Conservation (phyloP, 192 early-diverging fungal species). For the Entophlyctis luteolus region DNA sequence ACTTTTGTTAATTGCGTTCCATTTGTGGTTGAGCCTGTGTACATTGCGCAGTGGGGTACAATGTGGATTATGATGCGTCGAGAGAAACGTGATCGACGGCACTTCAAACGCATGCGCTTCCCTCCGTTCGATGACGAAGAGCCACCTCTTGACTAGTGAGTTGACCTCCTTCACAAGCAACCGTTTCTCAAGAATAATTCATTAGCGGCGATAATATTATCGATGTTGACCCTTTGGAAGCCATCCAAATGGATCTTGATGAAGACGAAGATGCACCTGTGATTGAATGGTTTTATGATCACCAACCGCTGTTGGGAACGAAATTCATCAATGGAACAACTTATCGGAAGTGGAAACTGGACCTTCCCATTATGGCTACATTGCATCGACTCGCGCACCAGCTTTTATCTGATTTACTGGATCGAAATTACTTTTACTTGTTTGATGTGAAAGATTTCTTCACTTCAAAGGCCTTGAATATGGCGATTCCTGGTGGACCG, state of each 20-base stretch:
- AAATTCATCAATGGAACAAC: conserved; percentile 83
- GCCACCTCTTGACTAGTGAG: conserved; percentile 91
- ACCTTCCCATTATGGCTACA: conserved; percentile 91
- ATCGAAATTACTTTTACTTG: conserved; percentile 97
- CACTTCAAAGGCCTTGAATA: conserved; percentile 95
- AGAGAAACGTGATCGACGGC: conserved; percentile 93
- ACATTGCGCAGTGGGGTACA: conserved; percentile 97
- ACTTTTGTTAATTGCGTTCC: conserved; percentile 97
- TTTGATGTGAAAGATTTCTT: conserved; percentile 94
- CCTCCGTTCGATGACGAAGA: conserved; percentile 99
- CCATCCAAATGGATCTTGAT: conserved; percentile 98
- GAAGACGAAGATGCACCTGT: conserved; percentile 90
- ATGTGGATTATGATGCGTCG: conserved; percentile 99
- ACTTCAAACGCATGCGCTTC: conserved; percentile 98
- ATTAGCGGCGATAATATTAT: conserved; percentile 91
- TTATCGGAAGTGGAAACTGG: conserved; percentile 85
- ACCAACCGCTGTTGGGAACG: conserved; percentile 67
- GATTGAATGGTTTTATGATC: conserved; percentile 95
- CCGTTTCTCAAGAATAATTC: no score
- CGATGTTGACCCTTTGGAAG: conserved; percentile 95
- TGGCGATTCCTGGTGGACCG: conserved; percentile 97
- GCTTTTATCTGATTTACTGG: conserved; percentile 88
- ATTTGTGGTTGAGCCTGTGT: conserved; percentile 95
- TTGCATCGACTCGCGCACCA: conserved; percentile 88
- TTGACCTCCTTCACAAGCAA: no score